Percentiles rank a stretch among this genome's conserved stretches.
Conservation (phyloP, 2,329 filamentous ascomycete genomes). For the Fulvia fulva region DNA sequence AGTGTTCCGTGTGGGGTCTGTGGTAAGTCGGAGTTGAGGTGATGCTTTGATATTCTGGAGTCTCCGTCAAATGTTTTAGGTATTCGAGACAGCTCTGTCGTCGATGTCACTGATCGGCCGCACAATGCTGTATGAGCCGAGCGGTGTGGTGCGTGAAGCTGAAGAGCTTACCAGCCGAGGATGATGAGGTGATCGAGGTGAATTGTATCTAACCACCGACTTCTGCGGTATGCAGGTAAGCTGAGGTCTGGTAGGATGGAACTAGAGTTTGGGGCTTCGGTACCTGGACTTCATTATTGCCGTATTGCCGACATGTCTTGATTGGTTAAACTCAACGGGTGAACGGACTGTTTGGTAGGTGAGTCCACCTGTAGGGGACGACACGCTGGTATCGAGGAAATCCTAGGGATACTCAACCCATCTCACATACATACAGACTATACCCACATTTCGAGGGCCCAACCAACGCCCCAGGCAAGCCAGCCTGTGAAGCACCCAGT, state of each 20-base stretch:
- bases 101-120: not conserved
- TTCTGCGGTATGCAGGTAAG: not conserved
- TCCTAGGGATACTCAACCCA: not conserved
- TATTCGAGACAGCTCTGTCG: not conserved
- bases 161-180: not conserved
- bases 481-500: not conserved
- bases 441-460: not conserved
- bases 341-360: not conserved
- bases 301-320: not conserved
- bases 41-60: not conserved
- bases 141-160: not conserved
- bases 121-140: not conserved
- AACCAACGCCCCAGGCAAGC: not conserved
- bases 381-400: not conserved
- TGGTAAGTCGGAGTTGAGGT: no score
- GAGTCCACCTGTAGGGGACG: not conserved
- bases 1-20: no score
- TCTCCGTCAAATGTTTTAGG: no score
- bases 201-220: no score
- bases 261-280: not conserved
- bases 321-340: not conserved
- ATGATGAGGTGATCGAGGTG: no score
- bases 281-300: not conserved
- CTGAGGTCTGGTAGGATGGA: not conserved
- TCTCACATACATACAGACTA: not conserved